Base-by-base conservation (phyloP, 192 early-diverging fungal species). In the Entomortierella chlamydospora region DNA sequence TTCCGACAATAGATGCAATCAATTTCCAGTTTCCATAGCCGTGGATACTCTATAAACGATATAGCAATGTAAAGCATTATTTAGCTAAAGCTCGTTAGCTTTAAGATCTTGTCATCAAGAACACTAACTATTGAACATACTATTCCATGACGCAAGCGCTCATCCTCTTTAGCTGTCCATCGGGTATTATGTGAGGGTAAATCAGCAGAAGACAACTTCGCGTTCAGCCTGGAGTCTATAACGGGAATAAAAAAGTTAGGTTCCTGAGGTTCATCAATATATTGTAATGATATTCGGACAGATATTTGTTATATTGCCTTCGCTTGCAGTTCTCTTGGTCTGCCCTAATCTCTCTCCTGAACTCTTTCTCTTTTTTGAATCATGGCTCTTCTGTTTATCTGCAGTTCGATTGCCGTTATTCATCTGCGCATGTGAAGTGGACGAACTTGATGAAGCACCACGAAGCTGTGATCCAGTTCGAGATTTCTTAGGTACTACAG, bases 11-110 rank as follows among this genome's bases (percentile, higher is more conserved):
- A 18, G 81, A 73, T 17, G 88, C 80, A 34, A 90, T 84, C 9
- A 70, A 59, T 47, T 83, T 87, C 90, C 89, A 91, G 41, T 87
- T 84, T 43, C 87, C 89, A 50, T 85, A 84, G 7, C 89, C 87
- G 68, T 83, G 81, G 34, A 69, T 51, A 59, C 39, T 30, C 88
- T 90, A 54, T 43, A 6, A 52, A 26, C 13, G 51, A 10, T n/a
- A n/a, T 29, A 31, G 0, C 17, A 45, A 18, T 68, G n/a, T n/a
- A n/a, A n/a, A n/a, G n/a, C n/a, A n/a, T n/a, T n/a, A n/a, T n/a
- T n/a, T n/a, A n/a, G n/a, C n/a, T n/a, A n/a, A n/a, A n/a, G n/a
- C n/a, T n/a, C n/a, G n/a, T n/a, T n/a, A n/a, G n/a, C n/a, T n/a
- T n/a, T n/a, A n/a, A n/a, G n/a, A n/a, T n/a, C n/a, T n/a, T n/a